Percentiles rank a stretch among this genome's conserved stretches.
Conservation (phyloP, 2,329 filamentous ascomycete genomes). For the Didymellaceae sp. region DNA sequence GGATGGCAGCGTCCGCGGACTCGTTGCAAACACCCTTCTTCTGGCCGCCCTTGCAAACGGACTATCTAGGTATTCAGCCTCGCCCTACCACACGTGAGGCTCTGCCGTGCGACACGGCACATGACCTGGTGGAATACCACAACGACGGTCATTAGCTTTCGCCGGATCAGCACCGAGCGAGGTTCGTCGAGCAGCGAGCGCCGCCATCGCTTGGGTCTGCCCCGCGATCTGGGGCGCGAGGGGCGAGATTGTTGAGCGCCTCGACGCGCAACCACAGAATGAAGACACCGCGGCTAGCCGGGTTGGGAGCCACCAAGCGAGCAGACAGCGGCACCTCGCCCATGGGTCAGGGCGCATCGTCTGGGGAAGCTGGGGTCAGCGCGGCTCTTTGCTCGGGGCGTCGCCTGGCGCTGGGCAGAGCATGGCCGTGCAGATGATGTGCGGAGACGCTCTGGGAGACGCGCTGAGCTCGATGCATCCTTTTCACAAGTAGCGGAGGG, state of each 20-base stretch:
- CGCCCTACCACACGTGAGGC: slow-evolving; percentile 11
- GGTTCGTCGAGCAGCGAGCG: slow-evolving; percentile 8
- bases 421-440: background rate
- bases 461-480: background rate
- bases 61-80: background rate
- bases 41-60: background rate
- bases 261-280: background rate
- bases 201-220: slow-evolving; percentile 6
- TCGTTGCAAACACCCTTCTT: background rate
- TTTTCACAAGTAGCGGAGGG: background rate
- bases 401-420: slow-evolving; percentile 1
- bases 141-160: slow-evolving; percentile 8
- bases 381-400: slow-evolving; percentile 16
- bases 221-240: slow-evolving; percentile 2
- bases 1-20: background rate
- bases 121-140: slow-evolving; percentile 1
- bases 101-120: slow-evolving; percentile 7
- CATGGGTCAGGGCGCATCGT: slow-evolving; percentile 4
- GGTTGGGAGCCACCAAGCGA: slow-evolving; percentile 6
- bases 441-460: background rate
- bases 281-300: slow-evolving; percentile 9
- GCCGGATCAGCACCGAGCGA: slow-evolving; percentile 10
- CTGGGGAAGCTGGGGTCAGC: slow-evolving; percentile 15
- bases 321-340: slow-evolving; percentile 2
- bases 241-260: slow-evolving; percentile 5